These are phyloP conservation scores for Patellifolia procumbens DNA, from an alignment of 179 eudicot genomes.

Conservation along the genomic window DNA sequence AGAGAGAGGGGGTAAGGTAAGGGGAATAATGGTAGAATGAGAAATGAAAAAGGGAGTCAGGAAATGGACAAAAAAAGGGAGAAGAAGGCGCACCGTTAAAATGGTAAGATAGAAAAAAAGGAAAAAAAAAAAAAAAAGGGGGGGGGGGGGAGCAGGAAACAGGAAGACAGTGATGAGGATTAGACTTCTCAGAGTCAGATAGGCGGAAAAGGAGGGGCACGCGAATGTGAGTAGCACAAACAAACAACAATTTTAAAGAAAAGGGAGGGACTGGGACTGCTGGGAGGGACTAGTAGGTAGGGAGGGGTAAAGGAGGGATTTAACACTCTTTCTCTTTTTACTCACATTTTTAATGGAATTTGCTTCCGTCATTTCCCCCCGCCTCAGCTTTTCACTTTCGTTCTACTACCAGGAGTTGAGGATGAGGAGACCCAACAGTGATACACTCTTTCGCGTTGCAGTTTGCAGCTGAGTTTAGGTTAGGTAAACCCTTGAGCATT, in stretches of 20 bases:
- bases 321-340: not conserved
- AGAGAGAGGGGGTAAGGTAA: not conserved
- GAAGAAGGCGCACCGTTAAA: not conserved
- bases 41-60: not conserved
- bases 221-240: slow-evolving; percentile 14
- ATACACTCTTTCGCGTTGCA: no score
- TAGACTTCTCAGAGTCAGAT: slow-evolving; percentile 22
- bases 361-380: slow-evolving; percentile 12
- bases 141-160: no score
- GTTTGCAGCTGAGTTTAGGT: no score
- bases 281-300: no score
- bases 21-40: not conserved
- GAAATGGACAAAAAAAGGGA: not conserved
- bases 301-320: not conserved
- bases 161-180: slow-evolving; percentile 27
- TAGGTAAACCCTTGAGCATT: no score
- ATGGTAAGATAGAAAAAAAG: not conserved
- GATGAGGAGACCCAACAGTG: no score
- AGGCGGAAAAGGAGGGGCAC: slow-evolving; percentile 24
- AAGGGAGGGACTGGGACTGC: not conserved
- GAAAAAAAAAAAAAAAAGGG: slow-evolving; percentile 2
- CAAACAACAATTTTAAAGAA: not conserved
- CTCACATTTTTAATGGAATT: slow-evolving; percentile 1
- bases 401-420: no score
- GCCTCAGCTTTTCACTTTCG: no score